phyloP scores from a whole-genome alignment of 495 filamentous ascomycete species.

The Lepraria neglecta region DNA sequence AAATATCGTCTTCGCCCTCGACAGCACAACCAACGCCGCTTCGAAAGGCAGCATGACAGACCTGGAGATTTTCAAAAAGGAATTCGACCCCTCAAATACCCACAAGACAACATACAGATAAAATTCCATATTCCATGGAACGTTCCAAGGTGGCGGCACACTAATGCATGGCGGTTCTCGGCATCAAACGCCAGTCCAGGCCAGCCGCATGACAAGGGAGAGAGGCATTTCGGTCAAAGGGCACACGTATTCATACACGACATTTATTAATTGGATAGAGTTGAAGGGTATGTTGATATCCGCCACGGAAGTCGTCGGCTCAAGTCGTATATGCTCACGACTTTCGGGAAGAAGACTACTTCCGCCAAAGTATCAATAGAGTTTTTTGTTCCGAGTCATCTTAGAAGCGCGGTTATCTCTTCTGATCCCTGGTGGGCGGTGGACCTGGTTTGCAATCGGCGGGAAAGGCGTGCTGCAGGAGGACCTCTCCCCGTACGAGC shows the following conservation, averaged over 20 bases:
- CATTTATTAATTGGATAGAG: no score
- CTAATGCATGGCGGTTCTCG: slow-evolving; percentile 14
- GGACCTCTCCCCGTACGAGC: no score
- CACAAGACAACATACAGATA: slow-evolving; percentile 27
- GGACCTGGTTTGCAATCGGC: no score
- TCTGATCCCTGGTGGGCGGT: no score
- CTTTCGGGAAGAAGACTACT: slow-evolving; percentile 4
- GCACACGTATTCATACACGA: no score
- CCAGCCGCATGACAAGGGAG: slow-evolving; percentile 5
- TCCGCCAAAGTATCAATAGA: slow-evolving; percentile 8
- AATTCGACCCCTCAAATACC: slow-evolving; percentile 38
- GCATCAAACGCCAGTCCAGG: neutral
- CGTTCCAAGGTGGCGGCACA: slow-evolving; percentile 6
- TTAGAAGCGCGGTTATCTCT: no score
- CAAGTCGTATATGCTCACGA: no score
- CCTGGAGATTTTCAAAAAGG: slow-evolving; percentile 36
- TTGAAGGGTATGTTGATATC: no score
- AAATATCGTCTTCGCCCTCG: slow-evolving; percentile 67
- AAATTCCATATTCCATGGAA: neutral
- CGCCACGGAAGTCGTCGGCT: no score
- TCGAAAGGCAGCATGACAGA: slow-evolving; percentile 33
- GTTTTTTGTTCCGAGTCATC: no score
- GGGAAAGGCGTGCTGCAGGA: no score
- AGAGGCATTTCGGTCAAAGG: no score
- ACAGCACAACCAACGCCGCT: slow-evolving; percentile 29